Percentiles rank a stretch among this genome's conserved stretches.
Evolutionary conservation across 2,329 filamentous ascomycete species (phyloP).

Genomic region (Colletotrichum sp.): DNA sequence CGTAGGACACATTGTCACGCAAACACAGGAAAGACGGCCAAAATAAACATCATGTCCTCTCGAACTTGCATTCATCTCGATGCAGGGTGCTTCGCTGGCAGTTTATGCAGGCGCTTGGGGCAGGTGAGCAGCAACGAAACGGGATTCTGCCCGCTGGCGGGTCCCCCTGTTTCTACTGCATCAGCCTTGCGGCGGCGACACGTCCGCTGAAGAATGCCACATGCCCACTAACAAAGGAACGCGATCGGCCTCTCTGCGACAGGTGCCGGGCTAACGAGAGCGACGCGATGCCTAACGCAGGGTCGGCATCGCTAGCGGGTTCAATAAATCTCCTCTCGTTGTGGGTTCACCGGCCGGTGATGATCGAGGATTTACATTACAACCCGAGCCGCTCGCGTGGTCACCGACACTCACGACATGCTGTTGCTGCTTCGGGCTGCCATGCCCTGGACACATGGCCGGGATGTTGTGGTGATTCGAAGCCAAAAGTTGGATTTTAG

Average conservation of each 20-base stretch:
- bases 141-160: not conserved
- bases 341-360: not conserved
- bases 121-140: not conserved
- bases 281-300: not conserved
- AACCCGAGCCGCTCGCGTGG: not conserved
- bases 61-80: not conserved
- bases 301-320: not conserved
- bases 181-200: not conserved
- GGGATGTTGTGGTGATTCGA: not conserved
- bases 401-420: not conserved
- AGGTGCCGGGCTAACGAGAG: not conserved
- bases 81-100: not conserved
- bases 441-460: not conserved
- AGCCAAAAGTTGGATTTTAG: not conserved
- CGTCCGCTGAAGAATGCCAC: not conserved
- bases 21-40: not conserved
- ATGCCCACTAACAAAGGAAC: not conserved
- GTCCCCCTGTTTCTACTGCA: not conserved
- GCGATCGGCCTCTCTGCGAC: not conserved
- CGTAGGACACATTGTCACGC: not conserved
- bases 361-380: not conserved
- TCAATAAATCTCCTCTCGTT: not conserved
- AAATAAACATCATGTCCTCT: fast-evolving
- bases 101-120: not conserved
- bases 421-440: not conserved